Evolutionary conservation across 768 basidiomycete genomes (phyloP).

Genomic region (Leccinum disarticulatum): DNA sequence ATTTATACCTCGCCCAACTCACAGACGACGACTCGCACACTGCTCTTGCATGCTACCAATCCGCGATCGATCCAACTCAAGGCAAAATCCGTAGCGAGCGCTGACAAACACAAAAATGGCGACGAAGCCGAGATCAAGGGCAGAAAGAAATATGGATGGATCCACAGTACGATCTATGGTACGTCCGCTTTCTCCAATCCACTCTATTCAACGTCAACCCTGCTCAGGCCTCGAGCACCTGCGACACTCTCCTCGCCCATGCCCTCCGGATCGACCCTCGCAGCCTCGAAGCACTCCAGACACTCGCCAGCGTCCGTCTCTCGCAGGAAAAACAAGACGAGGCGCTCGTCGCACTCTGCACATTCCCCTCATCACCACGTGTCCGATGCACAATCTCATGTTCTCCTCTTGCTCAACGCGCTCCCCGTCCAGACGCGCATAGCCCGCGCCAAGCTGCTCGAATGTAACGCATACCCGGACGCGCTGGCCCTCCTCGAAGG

Average conservation of each 20-base stretch:
- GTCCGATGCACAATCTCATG: constrained; percentile 31
- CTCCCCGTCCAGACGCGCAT: constrained; percentile 70
- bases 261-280: constrained; percentile 73
- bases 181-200: constrained; percentile 19
- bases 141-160: constrained; percentile 97
- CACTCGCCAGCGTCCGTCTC: constrained; percentile 83
- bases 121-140: constrained; percentile 51
- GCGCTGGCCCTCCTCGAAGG: constrained; percentile 78
- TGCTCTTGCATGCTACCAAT: constrained; percentile 70
- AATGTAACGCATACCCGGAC: constrained; percentile 66
- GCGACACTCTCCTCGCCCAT: constrained; percentile 70
- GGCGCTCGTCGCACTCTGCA: constrained; percentile 47
- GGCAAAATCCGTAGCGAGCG: constrained; percentile 59
- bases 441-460: constrained; percentile 78
- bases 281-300: constrained; percentile 77
- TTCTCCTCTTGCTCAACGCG: constrained; percentile 31
- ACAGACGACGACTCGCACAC: constrained; percentile 71
- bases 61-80: constrained; percentile 80
- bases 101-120: constrained; percentile 33
- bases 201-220: constrained; percentile 55
- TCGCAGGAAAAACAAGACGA: too few species aligned
- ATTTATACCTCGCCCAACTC: constrained; percentile 88
- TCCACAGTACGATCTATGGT: constrained; percentile 85
- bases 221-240: constrained; percentile 76
- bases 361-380: constrained; percentile 19